Percentiles rank a stretch among this genome's conserved stretches.
These are phyloP conservation scores for Cairneyella variabilis DNA, from an alignment of 495 filamentous ascomycete species.

Conservation along the genomic window DNA sequence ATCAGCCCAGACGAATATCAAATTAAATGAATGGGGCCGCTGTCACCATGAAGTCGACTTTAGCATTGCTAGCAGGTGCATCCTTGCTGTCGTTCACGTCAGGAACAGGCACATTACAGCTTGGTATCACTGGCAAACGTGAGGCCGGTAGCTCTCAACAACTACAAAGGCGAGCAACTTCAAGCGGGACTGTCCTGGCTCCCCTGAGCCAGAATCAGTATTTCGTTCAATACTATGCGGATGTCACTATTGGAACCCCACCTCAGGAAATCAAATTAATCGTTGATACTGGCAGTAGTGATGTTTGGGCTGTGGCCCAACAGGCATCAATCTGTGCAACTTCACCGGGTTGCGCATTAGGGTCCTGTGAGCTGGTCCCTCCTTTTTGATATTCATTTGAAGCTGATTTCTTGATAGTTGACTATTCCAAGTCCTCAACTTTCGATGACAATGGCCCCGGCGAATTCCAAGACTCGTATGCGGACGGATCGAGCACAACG, in stretches of 20 bases:
- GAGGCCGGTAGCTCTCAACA: neutral
- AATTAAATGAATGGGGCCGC: too few species aligned
- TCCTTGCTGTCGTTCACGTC: neutral
- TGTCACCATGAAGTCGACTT: neutral
- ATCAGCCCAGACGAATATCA: too few species aligned
- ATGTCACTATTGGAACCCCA: slow-evolving; percentile 67
- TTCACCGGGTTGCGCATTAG: neutral
- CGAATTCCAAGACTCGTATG: neutral
- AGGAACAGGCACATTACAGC: neutral
- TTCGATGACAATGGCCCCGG: neutral
- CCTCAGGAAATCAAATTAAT: slow-evolving; percentile 48
- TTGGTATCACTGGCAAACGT: neutral
- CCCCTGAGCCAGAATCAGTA: neutral
- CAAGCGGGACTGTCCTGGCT: neutral
- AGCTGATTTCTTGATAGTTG: too few species aligned
- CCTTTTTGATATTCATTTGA: too few species aligned
- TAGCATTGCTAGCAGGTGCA: neutral
- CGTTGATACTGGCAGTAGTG: slow-evolving; percentile 80
- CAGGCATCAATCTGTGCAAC: slow-evolving; percentile 22
- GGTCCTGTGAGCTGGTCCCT: too few species aligned
- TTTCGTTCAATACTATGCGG: slow-evolving; percentile 29
- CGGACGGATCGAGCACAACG: neutral
- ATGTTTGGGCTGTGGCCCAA: slow-evolving; percentile 62
- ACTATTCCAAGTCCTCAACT: neutral
- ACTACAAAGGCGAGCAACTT: neutral